Evolutionary conservation across 2,329 filamentous ascomycete species (phyloP).

Genomic region (Chalaropsis thielavioides): DNA sequence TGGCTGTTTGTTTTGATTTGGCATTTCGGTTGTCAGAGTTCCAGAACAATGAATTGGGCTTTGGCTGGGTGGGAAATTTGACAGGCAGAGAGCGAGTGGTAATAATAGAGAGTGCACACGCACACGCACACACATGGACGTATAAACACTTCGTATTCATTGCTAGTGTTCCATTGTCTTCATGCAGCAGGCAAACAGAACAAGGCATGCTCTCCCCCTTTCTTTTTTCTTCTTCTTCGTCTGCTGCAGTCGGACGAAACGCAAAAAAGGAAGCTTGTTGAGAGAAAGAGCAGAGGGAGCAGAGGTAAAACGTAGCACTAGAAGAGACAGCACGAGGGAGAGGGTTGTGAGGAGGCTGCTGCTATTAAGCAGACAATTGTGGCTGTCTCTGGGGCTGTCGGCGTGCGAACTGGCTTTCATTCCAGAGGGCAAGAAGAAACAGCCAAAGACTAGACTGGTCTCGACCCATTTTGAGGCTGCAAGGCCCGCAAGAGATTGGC

Average conservation of each 20-base stretch:
- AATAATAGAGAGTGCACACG: background rate
- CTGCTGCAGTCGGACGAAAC: background rate
- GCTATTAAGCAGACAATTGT: no score
- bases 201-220: background rate
- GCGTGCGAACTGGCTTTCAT: no score
- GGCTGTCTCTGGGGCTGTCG: no score
- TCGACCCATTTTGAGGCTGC: background rate
- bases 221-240: background rate
- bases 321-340: no score
- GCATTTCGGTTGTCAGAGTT: background rate
- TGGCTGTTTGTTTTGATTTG: constrained; percentile 1
- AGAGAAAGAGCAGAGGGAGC: background rate
- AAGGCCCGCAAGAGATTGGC: background rate
- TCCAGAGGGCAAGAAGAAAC: no score
- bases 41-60: background rate
- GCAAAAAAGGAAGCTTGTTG: background rate
- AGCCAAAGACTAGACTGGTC: background rate
- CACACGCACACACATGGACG: background rate
- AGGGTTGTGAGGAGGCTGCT: no score
- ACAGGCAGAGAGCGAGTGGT: background rate
- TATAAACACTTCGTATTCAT: background rate
- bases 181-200: background rate
- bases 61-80: background rate
- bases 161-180: background rate
- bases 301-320: no score